Percentiles rank a stretch among this genome's conserved stretches.
Conservation (phyloP, 768 basidiomycete genomes). For the Trametes cinnabarina region DNA sequence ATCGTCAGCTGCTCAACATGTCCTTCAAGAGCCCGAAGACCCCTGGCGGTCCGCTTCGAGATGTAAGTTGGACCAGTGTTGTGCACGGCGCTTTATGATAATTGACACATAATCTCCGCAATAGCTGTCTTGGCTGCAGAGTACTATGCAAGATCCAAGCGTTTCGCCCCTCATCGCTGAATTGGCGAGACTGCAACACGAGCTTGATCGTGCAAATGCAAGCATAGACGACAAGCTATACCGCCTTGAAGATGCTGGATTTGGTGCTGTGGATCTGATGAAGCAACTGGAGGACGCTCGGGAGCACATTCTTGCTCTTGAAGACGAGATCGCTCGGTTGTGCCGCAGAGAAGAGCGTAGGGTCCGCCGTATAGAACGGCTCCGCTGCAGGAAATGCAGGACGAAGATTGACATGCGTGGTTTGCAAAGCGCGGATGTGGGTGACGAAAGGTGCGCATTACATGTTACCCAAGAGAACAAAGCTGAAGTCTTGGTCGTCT, state of each 20-base stretch:
- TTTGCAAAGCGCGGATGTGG: conserved; percentile 39
- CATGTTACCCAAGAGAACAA: background rate
- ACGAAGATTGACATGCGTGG: conserved; percentile 55
- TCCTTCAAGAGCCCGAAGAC: conserved; percentile 70
- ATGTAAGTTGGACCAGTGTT: conserved; percentile 46
- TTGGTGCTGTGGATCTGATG: conserved; percentile 69
- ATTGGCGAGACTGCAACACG: conserved; percentile 67
- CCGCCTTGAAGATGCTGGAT: conserved; percentile 76
- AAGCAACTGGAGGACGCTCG: conserved; percentile 73
- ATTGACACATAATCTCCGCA: conserved; percentile 15
- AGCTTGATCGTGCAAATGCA: conserved; percentile 78
- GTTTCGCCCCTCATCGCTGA: conserved; percentile 66
- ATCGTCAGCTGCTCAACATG: conserved; percentile 68
- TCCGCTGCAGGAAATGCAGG: conserved; percentile 68
- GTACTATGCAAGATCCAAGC: conserved; percentile 53
- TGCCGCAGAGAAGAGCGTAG: conserved; percentile 70
- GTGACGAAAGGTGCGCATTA: conserved; percentile 59
- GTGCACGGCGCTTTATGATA: background rate
- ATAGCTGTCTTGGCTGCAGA: conserved; percentile 74
- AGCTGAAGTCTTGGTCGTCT: background rate
- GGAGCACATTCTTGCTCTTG: conserved; percentile 49
- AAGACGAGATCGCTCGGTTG: conserved; percentile 68
- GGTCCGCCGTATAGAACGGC: conserved; percentile 53
- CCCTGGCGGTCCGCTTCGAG: conserved; percentile 73
- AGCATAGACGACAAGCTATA: conserved; percentile 88